These are phyloP conservation scores for Cucurbitaria berberidis DNA, from an alignment of 2,329 filamentous ascomycete species.

Conservation along the genomic window DNA sequence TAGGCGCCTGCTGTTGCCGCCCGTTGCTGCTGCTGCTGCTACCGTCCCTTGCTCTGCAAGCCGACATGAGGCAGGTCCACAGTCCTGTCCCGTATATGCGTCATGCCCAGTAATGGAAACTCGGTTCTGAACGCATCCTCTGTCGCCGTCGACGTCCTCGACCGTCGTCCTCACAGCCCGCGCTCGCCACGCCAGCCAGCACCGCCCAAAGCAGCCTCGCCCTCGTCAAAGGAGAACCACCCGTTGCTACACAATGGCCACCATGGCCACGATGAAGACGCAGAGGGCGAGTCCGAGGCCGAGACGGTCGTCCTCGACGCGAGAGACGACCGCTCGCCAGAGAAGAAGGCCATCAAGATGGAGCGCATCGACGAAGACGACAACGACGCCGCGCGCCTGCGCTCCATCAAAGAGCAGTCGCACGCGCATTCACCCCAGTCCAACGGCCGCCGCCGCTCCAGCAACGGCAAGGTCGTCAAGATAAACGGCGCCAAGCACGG, in stretches of 20 bases:
- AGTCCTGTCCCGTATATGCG: constrained; percentile 47
- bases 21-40: constrained; percentile 9
- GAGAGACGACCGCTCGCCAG: constrained; percentile 49
- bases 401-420: constrained; percentile 38
- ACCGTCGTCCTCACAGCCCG: constrained; percentile 21
- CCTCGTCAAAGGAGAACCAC: constrained; percentile 23
- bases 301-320: constrained; percentile 56
- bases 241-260: constrained; percentile 33
- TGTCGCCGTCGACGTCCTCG: constrained; percentile 15
- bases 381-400: constrained; percentile 32
- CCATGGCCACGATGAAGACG: constrained; percentile 37
- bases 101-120: constrained; percentile 50
- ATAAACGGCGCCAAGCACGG: constrained; percentile 39
- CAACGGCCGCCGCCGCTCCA: constrained; percentile 35
- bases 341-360: constrained; percentile 50
- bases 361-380: constrained; percentile 48
- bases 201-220: constrained; percentile 25
- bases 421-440: constrained; percentile 29
- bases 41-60: constrained; percentile 37
- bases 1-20: constrained; percentile 32
- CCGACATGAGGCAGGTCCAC: constrained; percentile 49
- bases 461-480: constrained; percentile 30
- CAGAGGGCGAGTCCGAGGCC: constrained; percentile 56
- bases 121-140: constrained; percentile 39
- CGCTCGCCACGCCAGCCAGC: constrained; percentile 14